Evolutionary conservation across 2,329 filamentous ascomycete species (phyloP).

Genomic region (Phyllosticta citribraziliensis): DNA sequence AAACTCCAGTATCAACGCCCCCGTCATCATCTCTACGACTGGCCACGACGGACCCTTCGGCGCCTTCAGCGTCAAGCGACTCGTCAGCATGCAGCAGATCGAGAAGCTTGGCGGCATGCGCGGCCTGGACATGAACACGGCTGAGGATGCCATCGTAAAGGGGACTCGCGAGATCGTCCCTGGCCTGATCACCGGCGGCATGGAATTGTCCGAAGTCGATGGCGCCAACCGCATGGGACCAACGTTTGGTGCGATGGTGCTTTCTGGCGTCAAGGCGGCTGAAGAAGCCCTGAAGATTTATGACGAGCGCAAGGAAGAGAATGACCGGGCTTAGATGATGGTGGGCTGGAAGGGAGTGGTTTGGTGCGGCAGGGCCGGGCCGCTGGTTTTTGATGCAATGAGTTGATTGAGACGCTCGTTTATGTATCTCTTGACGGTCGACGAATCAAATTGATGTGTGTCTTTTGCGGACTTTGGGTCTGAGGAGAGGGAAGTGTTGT

Average conservation of each 20-base stretch:
- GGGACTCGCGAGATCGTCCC: constrained; percentile 79
- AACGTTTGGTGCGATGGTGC: constrained; percentile 81
- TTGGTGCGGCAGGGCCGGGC: too few species aligned
- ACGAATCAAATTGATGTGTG: too few species aligned
- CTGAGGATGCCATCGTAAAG: constrained; percentile 91
- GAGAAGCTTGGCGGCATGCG: constrained; percentile 85
- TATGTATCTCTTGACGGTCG: background rate
- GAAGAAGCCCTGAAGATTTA: constrained; percentile 75
- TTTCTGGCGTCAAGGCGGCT: constrained; percentile 81
- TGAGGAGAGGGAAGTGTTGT: too few species aligned
- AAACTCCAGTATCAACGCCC: constrained; percentile 64
- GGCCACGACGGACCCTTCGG: constrained; percentile 88
- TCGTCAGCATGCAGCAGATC: constrained; percentile 78
- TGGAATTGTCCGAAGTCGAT: constrained; percentile 87
- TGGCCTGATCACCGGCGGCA: constrained; percentile 84
- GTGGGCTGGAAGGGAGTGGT: background rate
- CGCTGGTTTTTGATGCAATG: background rate
- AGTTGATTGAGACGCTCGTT: background rate
- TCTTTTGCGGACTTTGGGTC: too few species aligned
- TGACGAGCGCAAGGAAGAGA: constrained; percentile 68
- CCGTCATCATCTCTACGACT: constrained; percentile 78
- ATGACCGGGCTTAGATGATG: constrained; percentile 38
- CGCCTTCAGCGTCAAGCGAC: constrained; percentile 81
- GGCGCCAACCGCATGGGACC: constrained; percentile 88
- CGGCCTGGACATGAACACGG: constrained; percentile 82